phyloP scores from a whole-genome alignment of 257 asterid genomes.

The Lycium barbarum region DNA sequence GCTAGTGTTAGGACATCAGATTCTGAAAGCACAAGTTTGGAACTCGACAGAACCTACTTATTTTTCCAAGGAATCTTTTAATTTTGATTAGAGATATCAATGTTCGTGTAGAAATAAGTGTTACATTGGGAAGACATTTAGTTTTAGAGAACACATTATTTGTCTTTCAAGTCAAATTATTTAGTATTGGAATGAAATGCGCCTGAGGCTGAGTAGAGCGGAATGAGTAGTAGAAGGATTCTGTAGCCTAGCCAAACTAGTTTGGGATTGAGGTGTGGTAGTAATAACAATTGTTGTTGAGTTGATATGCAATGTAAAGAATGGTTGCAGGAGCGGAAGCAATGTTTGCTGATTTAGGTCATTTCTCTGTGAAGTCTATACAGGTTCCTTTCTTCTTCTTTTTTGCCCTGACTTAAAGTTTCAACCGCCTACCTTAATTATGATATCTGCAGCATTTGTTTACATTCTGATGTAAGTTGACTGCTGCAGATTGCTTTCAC shows the following conservation, averaged over 20 bases:
- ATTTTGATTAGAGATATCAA: neutral
- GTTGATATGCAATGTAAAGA: neutral
- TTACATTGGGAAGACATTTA: neutral
- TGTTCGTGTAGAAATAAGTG: neutral
- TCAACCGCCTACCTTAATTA: neutral
- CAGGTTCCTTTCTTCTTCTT: conserved; percentile 58
- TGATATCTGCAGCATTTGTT: conserved; percentile 6
- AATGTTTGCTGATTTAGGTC: conserved; percentile 99
- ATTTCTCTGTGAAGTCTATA: conserved; percentile 88
- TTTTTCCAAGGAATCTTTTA: neutral
- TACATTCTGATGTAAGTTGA: conserved; percentile 29
- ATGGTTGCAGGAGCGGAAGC: conserved; percentile 91
- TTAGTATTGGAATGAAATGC: neutral
- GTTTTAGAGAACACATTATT: neutral
- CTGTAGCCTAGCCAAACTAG: neutral
- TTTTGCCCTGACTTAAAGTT: neutral
- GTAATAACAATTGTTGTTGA: conserved; percentile 1
- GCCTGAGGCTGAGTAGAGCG: neutral
- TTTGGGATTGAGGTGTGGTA: neutral
- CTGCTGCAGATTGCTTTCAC: conserved; percentile 86
- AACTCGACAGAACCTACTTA: neutral
- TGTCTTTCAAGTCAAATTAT: neutral
- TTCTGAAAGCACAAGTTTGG: neutral
- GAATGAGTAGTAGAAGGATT: neutral
- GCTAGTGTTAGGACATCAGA: neutral